Evolutionary conservation across 129 eudicot species (phyloP).

Genomic region (Arctium lappa): DNA sequence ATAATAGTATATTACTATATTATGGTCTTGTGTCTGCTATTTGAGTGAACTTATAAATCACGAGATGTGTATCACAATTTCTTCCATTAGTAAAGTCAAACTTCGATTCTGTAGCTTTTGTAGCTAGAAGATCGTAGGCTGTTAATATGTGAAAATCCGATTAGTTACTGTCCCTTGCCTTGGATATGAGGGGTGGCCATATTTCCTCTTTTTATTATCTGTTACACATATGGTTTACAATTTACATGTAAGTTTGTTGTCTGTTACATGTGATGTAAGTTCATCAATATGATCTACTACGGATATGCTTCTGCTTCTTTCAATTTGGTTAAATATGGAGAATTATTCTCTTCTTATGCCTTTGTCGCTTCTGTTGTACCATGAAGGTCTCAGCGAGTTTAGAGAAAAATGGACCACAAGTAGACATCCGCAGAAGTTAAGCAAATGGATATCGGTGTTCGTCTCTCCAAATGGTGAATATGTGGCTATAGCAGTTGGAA

Average conservation of each 20-base stretch:
- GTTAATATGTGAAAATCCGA: not conserved
- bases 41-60: not conserved
- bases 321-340: not conserved
- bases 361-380: conserved; percentile 5
- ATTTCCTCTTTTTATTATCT: not conserved
- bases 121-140: not conserved
- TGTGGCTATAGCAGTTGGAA: conserved; percentile 78
- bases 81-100: not conserved
- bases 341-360: conserved; percentile 13
- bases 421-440: conserved; percentile 53
- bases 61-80: not conserved
- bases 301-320: conserved; percentile 13
- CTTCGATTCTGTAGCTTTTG: not conserved
- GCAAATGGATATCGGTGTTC: conserved; percentile 61
- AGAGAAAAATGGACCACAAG: conserved; percentile 68
- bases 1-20: too few relatives aligned
- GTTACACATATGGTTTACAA: not conserved
- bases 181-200: not conserved
- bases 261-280: conserved; percentile 2
- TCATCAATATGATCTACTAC: conserved; percentile 1
- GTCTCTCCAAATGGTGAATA: conserved; percentile 79
- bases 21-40: not conserved
- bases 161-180: not conserved
- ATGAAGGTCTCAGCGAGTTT: conserved; percentile 64
- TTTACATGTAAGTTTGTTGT: not conserved